Base-by-base conservation (phyloP, 2,329 filamentous ascomycete species). In the Aspergillus novofumigatus region DNA sequence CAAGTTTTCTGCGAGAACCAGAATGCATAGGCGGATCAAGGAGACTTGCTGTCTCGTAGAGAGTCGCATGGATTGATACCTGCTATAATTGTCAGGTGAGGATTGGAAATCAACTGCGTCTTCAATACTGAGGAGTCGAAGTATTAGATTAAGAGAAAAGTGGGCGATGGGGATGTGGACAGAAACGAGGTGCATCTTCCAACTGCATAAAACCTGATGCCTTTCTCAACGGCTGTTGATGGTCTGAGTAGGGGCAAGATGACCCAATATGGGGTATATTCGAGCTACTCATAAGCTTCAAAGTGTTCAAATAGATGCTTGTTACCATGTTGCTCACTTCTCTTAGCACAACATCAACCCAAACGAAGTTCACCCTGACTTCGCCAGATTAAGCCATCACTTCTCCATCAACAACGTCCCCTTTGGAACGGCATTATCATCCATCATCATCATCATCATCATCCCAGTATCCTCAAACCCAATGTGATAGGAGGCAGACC, bases 321-420 rank as follows among this genome's bases (percentile, higher is more conserved):
- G 5, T 3, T 17, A 35, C 32, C 32, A 6, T 17, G 1, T 2
- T 6, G 32, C 0, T 35, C 11, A 4, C 4, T 35, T n/a, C 11
- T 35, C 32, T 17, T 35, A 14, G 4, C 11, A 14, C n/a, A 38
- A 20, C 6, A 44, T 42, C 35, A 11, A 53, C n/a, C 44, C 35
- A 25, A 14, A 26, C 17, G 47, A 48, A 28, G 45, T 53, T 20
- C 21, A 21, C 62, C 9, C 68, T 67, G 65, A 54, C 62, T 5
- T 67, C 65, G 38, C 48, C 61, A 11, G 51, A 55, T 1, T 68
- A 66, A 57, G 55, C n/a, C 57, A 57, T 32, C 65, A 69, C 23
- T 84, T 84, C 62, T 82, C 80, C 0, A 65, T 81, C 44, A 67
- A 73, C 21, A 84, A 84, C 57, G 78, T 84, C 42, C 81, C 82